Conservation (phyloP, 768 basidiomycete genomes). For the Suillus occidentalis region DNA sequence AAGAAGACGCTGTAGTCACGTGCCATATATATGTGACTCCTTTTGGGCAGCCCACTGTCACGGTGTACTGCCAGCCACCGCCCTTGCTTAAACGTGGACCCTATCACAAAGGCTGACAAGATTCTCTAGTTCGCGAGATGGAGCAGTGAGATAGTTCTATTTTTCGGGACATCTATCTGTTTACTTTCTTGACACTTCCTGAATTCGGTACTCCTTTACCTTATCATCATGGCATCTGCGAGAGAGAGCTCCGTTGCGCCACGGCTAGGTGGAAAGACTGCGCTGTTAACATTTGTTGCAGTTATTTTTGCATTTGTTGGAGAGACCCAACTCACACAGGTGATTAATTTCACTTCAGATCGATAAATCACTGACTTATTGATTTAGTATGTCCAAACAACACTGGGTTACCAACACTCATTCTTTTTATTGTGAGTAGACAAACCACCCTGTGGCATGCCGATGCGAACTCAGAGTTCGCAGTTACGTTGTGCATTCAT, state of each 20-base stretch:
- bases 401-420: conserved; percentile 78
- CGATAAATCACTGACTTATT: conserved; percentile 8
- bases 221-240: conserved; percentile 9
- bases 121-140: background rate
- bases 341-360: conserved; percentile 29
- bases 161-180: background rate
- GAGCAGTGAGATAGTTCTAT: background rate
- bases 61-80: too few species aligned
- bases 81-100: background rate
- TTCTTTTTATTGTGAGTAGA: conserved; percentile 80
- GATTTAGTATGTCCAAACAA: conserved; percentile 74
- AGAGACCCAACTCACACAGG: conserved; percentile 79
- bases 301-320: conserved; percentile 70
- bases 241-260: conserved; percentile 14
- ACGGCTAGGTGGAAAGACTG: conserved; percentile 45
- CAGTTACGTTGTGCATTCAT: conserved; percentile 87
- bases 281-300: conserved; percentile 55
- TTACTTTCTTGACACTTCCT: background rate
- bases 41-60: too few species aligned
- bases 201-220: background rate
- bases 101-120: background rate
- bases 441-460: background rate
- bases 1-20: conserved; percentile 6
- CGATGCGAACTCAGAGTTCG: conserved; percentile 9
- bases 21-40: background rate